These are phyloP conservation scores for Spathaspora sp. DNA, from an alignment of 1,139 yeast species.

Conservation along the genomic window DNA sequence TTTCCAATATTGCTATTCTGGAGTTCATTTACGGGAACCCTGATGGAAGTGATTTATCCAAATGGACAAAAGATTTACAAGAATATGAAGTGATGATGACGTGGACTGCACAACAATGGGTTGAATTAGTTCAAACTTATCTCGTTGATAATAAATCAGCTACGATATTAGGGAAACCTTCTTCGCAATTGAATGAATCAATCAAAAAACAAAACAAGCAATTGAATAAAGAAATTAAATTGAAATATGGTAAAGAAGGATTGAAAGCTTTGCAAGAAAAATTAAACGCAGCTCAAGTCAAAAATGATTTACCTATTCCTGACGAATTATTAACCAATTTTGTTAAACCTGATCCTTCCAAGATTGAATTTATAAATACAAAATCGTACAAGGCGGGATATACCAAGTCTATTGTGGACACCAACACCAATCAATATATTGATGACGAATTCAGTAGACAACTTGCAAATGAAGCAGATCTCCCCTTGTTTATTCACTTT, in stretches of 20 bases:
- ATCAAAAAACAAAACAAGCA: slow-evolving; percentile 53
- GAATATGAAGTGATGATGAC: slow-evolving; percentile 58
- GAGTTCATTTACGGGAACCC: slow-evolving; percentile 78
- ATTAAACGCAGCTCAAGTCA: slow-evolving; percentile 60
- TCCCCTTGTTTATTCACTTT: slow-evolving; percentile 73
- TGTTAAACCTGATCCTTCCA: slow-evolving; percentile 71
- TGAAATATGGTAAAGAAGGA: slow-evolving; percentile 60
- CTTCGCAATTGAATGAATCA: slow-evolving; percentile 55
- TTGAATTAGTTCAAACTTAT: slow-evolving; percentile 48
- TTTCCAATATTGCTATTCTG: slow-evolving; percentile 67
- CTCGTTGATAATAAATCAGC: slow-evolving; percentile 70
- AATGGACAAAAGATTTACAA: slow-evolving; percentile 52
- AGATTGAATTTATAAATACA: slow-evolving; percentile 72
- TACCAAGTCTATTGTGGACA: slow-evolving; percentile 20
- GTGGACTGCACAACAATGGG: slow-evolving; percentile 77
- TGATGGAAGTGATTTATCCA: slow-evolving; percentile 57
- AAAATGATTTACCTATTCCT: slow-evolving; percentile 78
- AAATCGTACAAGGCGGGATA: slow-evolving; percentile 55
- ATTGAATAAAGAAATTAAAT: slow-evolving; percentile 48
- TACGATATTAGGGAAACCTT: slow-evolving; percentile 75
- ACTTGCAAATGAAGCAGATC: slow-evolving; percentile 37
- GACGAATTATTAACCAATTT: slow-evolving; percentile 58
- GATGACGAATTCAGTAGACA: slow-evolving; percentile 29
- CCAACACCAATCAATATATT: slow-evolving; percentile 16
- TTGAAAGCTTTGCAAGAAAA: slow-evolving; percentile 49